Base-by-base conservation (phyloP, 2,329 filamentous ascomycete genomes). In the Zasmidium citrigriseum region DNA sequence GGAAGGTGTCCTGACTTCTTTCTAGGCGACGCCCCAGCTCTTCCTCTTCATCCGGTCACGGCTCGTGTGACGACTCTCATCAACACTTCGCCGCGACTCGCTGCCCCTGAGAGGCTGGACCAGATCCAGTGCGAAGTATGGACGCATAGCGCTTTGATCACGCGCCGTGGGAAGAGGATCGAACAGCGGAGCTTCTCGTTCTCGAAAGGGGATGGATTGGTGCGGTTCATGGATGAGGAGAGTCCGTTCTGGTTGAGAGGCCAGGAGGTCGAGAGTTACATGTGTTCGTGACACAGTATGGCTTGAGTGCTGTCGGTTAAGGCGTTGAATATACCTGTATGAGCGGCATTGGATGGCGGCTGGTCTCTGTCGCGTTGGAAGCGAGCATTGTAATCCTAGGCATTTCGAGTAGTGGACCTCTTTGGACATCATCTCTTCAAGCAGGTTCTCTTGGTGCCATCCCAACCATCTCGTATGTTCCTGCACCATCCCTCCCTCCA, bases 391-490 rank as follows among this genome's bases (percentile, higher is more conserved):
- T n/a, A 41, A 16, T n/a, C 34, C 34, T 41, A 41, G 34, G 34
- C 14, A 16, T 41, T n/a, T 41, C 7, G 14, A 4, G 14, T 16
- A 41, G 14, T 41, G 14, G 7, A 16, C 18, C 34, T n/a, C 34
- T 10, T 16, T 23, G 27, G 11, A 41, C 27, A 48, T 55, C 47
- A 58, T 69, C 29, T 66, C 71, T 56, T 72, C 73, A 58, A 72
- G 56, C 72, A 38, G 67, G 66, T 45, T 76, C 73, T 52, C 59
- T 66, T 18, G 67, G 55, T 27, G 60, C 61, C 74, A 81, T 77
- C 22, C 70, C 70, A 14, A 78, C 77, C 78, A 81, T 79, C 59
- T 81, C 79, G 59, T 81, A 81, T 50, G 76, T 73, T 2, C 76
- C 79, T 18, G 72, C 76, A 2, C 77, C 79, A 62, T 80, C 79